Conservation (phyloP, 345 rosid species). For the Microthlaspi erraticum region DNA sequence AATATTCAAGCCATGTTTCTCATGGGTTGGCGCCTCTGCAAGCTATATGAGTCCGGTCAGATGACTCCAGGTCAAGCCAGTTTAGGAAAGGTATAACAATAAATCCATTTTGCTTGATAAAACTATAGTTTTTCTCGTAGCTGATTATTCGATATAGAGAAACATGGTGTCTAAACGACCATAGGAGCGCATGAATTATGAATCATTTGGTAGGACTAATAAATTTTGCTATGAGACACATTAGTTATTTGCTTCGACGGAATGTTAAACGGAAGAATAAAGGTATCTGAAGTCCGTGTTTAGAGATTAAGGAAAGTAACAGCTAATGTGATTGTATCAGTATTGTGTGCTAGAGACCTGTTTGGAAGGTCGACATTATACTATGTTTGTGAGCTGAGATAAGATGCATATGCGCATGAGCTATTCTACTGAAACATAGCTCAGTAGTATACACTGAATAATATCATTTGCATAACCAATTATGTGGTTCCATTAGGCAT, state of each 20-base stretch:
- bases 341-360: too few relatives aligned
- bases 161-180: neutral
- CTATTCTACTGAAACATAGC: neutral
- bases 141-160: neutral
- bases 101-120: slow-evolving; percentile 9
- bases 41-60: slow-evolving; percentile 76
- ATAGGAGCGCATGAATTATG: neutral
- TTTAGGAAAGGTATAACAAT: slow-evolving; percentile 79
- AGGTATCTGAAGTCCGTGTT: neutral
- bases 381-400: slow-evolving; percentile 13
- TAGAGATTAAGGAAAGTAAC: neutral
- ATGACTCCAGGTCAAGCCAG: slow-evolving; percentile 98
- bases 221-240: too few relatives aligned
- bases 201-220: neutral
- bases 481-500: slow-evolving; percentile 54
- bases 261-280: neutral
- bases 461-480: slow-evolving; percentile 16
- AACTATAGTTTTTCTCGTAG: neutral
- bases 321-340: slow-evolving; percentile 1
- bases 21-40: slow-evolving; percentile 97
- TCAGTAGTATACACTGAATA: neutral
- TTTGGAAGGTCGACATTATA: neutral
- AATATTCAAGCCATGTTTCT: slow-evolving; percentile 91
- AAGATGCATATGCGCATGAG: neutral
- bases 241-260: too few relatives aligned